Evolutionary conservation across 2,329 filamentous ascomycete genomes (phyloP).

Genomic region (Davidsoniella neocaledoniae): DNA sequence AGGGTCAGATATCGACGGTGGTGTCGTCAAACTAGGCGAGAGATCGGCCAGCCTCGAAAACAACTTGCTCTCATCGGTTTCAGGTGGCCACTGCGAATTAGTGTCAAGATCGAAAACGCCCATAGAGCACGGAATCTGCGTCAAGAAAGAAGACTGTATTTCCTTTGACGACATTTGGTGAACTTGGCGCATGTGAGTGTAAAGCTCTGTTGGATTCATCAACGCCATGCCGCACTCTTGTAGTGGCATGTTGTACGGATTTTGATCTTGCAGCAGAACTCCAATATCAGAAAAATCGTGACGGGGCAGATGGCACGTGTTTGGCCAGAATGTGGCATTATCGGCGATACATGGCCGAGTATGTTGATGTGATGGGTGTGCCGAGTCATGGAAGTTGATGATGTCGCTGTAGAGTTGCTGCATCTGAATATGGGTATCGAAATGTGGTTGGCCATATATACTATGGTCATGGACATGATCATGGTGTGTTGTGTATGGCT

Average conservation of each 20-base stretch:
- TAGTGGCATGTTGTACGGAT: slow-evolving; percentile 4
- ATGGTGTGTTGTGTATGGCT: background rate
- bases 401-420: slow-evolving; percentile 8
- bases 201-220: slow-evolving; percentile 10
- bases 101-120: slow-evolving; percentile 7
- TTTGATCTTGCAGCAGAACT: slow-evolving; percentile 7
- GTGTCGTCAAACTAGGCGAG: background rate
- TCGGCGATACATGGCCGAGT: slow-evolving; percentile 13
- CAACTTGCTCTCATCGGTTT: background rate
- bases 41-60: background rate
- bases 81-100: slow-evolving; percentile 7
- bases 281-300: slow-evolving; percentile 12
- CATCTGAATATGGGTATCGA: slow-evolving; percentile 3
- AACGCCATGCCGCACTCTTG: slow-evolving; percentile 13
- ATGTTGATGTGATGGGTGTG: slow-evolving; percentile 9
- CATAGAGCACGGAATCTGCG: slow-evolving; percentile 10
- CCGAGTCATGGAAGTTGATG: slow-evolving; percentile 11
- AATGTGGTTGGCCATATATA: background rate
- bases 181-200: slow-evolving; percentile 11
- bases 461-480: background rate
- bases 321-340: slow-evolving; percentile 12
- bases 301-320: slow-evolving; percentile 15
- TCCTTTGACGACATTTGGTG: slow-evolving; percentile 11
- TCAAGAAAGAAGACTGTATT: slow-evolving; percentile 9
- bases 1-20: slow-evolving; percentile 1